Evolutionary conservation across 2,329 filamentous ascomycete genomes (phyloP), one percentile per base, ranked within the genome.

Genomic region (Corynespora cassiicola): DNA sequence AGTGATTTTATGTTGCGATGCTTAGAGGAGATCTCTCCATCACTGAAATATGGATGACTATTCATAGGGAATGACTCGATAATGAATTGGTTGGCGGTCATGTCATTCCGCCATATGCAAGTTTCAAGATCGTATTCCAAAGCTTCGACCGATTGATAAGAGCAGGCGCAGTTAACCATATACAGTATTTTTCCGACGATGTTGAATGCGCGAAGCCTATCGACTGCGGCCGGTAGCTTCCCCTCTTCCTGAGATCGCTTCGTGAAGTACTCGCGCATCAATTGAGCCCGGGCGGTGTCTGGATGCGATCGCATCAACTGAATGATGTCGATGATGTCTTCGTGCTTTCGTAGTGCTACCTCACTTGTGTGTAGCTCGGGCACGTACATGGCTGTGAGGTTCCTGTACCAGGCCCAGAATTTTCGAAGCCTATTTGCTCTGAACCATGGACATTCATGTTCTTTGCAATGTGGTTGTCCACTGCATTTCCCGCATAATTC

Each of bases 101-200:
- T 9, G 2, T 30, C 16, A 19, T 34, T 18, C 12, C 27, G 22
- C 42, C 45, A 47, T 6, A 21, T 14, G 2, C 31, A 5, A 7
- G 31, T 23, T 18, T 34, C 17, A 11, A 15, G 11, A 7, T 25
- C 36, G 4, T 40, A 19, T 18, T 44, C 36, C 10, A 40, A 6
- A 20, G 38, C 15, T 11, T 25, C 31, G 1, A 29, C 10, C n/a
- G 4, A 21, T 7, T 46, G 16, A 9, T 22, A 9, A 9, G 34
- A 25, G 3, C 11, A 15, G 3, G 23, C 20, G 10, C 38, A 46
- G 16, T 39, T 35, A 4, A 23, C 17, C 17, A 38, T 23, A 7
- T 38, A 32, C n/a, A 46, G 14, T 7, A 47, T 18, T n/a, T 35
- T 36, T 2, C 29, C 39, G n/a, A 32, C 42, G 11, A 46, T 19